These are phyloP conservation scores for Phialophora verrucosa DNA, from an alignment of 2,329 filamentous ascomycete genomes.

Conservation along the genomic window DNA sequence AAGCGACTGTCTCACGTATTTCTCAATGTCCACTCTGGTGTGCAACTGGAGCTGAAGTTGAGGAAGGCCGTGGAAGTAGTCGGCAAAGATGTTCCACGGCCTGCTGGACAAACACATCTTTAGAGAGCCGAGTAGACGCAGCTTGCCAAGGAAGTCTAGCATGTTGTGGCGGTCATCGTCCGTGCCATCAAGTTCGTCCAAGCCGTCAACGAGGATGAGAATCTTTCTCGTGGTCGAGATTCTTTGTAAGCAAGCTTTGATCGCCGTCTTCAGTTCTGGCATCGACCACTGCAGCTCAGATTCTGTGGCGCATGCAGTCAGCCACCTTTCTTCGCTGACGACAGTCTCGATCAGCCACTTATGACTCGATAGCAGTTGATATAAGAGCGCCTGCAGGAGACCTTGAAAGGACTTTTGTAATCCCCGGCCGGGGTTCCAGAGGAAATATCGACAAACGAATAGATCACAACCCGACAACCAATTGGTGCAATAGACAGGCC, in stretches of 20 bases:
- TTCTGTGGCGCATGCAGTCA: background rate
- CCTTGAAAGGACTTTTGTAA: slow-evolving; percentile 4
- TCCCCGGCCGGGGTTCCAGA: slow-evolving; percentile 1
- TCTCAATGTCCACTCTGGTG: slow-evolving; percentile 19
- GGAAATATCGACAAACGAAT: slow-evolving; percentile 3
- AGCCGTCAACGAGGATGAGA: slow-evolving; percentile 23
- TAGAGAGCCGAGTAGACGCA: slow-evolving; percentile 3
- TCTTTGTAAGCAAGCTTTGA: background rate
- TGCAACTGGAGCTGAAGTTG: slow-evolving; percentile 23
- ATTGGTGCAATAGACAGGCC: background rate
- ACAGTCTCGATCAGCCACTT: slow-evolving; percentile 5
- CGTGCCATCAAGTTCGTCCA: slow-evolving; percentile 24
- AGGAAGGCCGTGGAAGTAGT: slow-evolving; percentile 18
- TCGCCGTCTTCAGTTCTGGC: background rate
- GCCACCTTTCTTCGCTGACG: slow-evolving; percentile 4
- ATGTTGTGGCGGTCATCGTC: slow-evolving; percentile 20
- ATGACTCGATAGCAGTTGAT: slow-evolving; percentile 3
- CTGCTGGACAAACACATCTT: slow-evolving; percentile 29
- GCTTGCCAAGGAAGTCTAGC: slow-evolving; percentile 9
- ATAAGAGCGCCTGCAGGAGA: slow-evolving; percentile 1
- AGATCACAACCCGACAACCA: background rate
- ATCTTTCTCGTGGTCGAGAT: slow-evolving; percentile 2
- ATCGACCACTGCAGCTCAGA: background rate
- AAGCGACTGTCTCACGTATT: background rate
- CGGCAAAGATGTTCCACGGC: slow-evolving; percentile 23